Evolutionary conservation across 2,329 filamentous ascomycete genomes (phyloP), one percentile per base, ranked within the genome.

Genomic region (Aureobasidium sp.): DNA sequence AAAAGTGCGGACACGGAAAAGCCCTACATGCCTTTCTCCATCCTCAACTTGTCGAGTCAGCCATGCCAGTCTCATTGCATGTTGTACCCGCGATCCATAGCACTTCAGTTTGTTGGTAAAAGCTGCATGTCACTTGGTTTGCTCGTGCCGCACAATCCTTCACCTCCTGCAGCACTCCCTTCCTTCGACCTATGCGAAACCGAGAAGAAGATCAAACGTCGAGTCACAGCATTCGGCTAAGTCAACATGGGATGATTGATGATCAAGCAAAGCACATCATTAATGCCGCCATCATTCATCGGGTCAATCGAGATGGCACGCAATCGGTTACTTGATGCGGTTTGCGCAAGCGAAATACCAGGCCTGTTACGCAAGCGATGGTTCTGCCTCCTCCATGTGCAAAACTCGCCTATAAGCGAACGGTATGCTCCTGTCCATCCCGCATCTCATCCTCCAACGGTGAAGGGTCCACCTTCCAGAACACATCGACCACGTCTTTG

Each of bases 341-440:
- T 32, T 55, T 42, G 20, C 51, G 51, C 51, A 55, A 55, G 51
- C 51, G 51, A 55, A 32, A 55, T 42, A 41, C 17, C 51, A 55
- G 37, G 32, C 26, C 51, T 32, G 26, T 55, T 55, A 37, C 51
- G 51, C 37, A 42, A 55, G 51, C 51, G 36, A 41, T 26, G 36
- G 2, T 42, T 42, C 29, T 42, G 37, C 23, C 41, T 29, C 20
- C 51, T 29, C 20, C 51, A 26, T 26, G 29, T 37, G 12, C 50
- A 20, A 29, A 7, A 29, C 51, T 55, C 51, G 51, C 51, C 36
- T 55, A 55, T 55, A 55, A 55, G 51, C 51, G 51, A 55, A 55
- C 51, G 51, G 51, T 55, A 42, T 41, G 37, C 23, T 42, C 13
- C 26, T n/a, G 5, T 42, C 26, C 37, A 55, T 41, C 51, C 51